These are phyloP conservation scores for Talaromyces sp. DNA, from an alignment of 2,329 filamentous ascomycete species.

Conservation along the genomic window DNA sequence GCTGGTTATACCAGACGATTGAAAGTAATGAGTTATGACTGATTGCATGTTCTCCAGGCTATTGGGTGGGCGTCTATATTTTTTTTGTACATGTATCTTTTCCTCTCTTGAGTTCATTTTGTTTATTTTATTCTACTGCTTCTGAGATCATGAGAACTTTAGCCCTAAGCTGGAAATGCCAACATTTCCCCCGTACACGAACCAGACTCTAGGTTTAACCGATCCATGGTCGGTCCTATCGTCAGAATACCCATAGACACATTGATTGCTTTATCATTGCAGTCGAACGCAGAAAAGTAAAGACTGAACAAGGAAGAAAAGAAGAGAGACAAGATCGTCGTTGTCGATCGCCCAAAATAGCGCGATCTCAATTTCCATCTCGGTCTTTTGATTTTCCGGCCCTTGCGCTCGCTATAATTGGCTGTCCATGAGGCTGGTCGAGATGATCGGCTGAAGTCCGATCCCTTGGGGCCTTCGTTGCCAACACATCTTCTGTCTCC, in stretches of 20 bases:
- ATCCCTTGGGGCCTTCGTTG: background rate
- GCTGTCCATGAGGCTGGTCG: background rate
- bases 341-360: conserved; percentile 4
- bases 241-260: background rate
- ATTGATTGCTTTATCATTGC: too few relatives aligned
- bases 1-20: background rate
- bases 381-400: conserved; percentile 3
- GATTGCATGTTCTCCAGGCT: background rate
- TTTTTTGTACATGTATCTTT: background rate
- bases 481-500: background rate
- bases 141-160: background rate
- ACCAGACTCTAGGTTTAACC: background rate
- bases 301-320: background rate
- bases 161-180: background rate
- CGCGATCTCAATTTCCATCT: conserved; percentile 6
- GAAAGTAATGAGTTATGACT: conserved; percentile 7
- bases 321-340: background rate
- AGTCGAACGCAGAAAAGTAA: background rate
- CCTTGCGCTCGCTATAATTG: background rate
- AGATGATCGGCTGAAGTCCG: conserved; percentile 1
- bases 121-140: background rate
- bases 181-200: background rate
- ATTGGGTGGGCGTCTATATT: background rate
- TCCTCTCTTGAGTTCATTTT: background rate
- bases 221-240: background rate